Conservation (phyloP, 129 eudicot species). For the Calendula officinalis region DNA sequence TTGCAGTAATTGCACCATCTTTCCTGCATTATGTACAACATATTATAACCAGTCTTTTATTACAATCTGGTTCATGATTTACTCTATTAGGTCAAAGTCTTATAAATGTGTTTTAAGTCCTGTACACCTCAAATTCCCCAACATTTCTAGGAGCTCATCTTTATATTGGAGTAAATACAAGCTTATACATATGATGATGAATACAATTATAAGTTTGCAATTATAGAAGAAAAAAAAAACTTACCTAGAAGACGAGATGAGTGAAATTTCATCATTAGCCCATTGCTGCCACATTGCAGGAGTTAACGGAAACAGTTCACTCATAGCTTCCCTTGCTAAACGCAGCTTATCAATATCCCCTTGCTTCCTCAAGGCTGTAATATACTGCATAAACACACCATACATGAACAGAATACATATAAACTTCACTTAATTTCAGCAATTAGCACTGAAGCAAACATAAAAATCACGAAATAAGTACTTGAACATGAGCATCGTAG, state of each 20-base stretch:
- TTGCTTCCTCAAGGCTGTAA: constrained; percentile 69
- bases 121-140: background rate
- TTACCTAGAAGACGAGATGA: constrained; percentile 48
- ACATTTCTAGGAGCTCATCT: background rate
- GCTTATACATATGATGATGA: background rate
- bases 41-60: constrained; percentile 2
- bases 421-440: background rate
- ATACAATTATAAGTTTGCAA: background rate
- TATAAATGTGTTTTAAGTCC: background rate
- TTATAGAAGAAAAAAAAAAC: background rate
- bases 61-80: too few species aligned
- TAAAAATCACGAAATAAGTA: constrained; percentile 12
- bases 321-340: constrained; percentile 90
- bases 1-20: constrained; percentile 43
- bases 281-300: constrained; percentile 98
- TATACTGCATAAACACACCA: constrained; percentile 44
- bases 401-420: constrained; percentile 1
- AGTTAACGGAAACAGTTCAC: constrained; percentile 62
- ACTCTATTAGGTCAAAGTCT: background rate
- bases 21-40: constrained; percentile 44
- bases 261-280: constrained; percentile 73
- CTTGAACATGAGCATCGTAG: constrained; percentile 86
- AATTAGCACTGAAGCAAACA: background rate
- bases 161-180: background rate
- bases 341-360: constrained; percentile 85